phyloP scores from a whole-genome alignment of 176 grass and related monocot species.

The Lolium multiflorum region DNA sequence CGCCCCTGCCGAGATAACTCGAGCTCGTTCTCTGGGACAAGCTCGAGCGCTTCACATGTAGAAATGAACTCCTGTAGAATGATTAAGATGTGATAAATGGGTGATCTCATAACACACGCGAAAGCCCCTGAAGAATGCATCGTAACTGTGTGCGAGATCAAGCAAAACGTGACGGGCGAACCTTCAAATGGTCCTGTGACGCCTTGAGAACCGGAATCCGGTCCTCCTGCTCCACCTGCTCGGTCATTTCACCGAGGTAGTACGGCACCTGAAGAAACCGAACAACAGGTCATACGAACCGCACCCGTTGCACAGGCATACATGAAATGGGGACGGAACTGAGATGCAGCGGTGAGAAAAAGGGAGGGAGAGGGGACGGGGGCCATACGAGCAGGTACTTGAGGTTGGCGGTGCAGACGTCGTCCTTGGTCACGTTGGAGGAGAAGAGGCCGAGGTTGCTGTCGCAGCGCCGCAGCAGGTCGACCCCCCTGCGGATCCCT shows the following conservation, averaged over 20 bases:
- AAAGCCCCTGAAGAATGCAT: not conserved
- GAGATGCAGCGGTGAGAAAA: not conserved
- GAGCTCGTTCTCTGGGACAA: constrained; percentile 78
- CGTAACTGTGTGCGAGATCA: not conserved
- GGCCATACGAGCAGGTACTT: constrained; percentile 74
- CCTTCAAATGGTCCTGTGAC: constrained; percentile 88
- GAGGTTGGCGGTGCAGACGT: constrained; percentile 91
- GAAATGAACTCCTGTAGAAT: constrained; percentile 79
- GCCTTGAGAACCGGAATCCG: constrained; percentile 59
- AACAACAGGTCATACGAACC: not conserved
- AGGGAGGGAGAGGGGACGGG: not conserved
- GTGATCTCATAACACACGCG: not conserved
- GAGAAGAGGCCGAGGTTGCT: constrained; percentile 89
- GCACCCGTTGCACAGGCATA: not conserved
- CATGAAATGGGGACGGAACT: not conserved
- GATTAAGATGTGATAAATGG: constrained; percentile 6
- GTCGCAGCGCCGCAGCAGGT: constrained; percentile 74
- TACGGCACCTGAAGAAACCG: constrained; percentile 63
- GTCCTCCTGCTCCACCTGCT: constrained; percentile 72
- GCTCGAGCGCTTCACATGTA: constrained; percentile 77
- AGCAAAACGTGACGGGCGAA: constrained; percentile 18
- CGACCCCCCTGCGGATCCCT: constrained; percentile 73
- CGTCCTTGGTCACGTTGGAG: constrained; percentile 90
- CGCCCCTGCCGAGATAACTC: constrained; percentile 51
- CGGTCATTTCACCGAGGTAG: constrained; percentile 80